These are phyloP conservation scores for Aspergillus indologenus DNA, from an alignment of 495 filamentous ascomycete genomes.

Conservation along the genomic window DNA sequence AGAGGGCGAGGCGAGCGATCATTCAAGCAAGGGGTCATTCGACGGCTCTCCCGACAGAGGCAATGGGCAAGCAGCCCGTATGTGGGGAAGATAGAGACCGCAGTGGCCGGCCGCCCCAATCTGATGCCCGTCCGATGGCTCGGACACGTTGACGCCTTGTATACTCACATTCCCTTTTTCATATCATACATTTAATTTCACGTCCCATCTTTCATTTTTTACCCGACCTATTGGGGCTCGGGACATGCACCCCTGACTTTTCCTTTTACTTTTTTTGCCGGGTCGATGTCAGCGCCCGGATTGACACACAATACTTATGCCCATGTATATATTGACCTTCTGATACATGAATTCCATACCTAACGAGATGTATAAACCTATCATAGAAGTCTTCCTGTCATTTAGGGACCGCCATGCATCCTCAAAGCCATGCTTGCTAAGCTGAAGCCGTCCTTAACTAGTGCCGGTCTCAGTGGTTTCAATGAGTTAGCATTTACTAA, in stretches of 20 bases:
- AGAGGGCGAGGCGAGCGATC: constrained; percentile 24
- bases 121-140: background rate
- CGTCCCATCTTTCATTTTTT: no score
- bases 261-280: background rate
- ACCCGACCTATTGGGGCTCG: no score
- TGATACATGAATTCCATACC: background rate
- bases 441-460: no score
- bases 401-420: no score
- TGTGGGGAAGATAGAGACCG: constrained; percentile 32
- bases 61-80: constrained; percentile 16
- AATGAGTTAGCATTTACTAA: no score
- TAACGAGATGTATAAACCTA: no score
- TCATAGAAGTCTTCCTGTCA: no score
- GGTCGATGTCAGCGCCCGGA: background rate
- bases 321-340: background rate
- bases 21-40: constrained; percentile 33
- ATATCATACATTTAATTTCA: background rate
- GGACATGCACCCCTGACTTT: background rate
- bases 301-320: background rate
- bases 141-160: background rate
- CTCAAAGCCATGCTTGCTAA: no score
- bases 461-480: no score
- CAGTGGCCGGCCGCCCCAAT: no score
- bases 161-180: background rate
- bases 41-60: constrained; percentile 16